These are phyloP conservation scores for Lodderomyces orthopsilosis DNA, from an alignment of 1,139 yeast species.

Conservation along the genomic window DNA sequence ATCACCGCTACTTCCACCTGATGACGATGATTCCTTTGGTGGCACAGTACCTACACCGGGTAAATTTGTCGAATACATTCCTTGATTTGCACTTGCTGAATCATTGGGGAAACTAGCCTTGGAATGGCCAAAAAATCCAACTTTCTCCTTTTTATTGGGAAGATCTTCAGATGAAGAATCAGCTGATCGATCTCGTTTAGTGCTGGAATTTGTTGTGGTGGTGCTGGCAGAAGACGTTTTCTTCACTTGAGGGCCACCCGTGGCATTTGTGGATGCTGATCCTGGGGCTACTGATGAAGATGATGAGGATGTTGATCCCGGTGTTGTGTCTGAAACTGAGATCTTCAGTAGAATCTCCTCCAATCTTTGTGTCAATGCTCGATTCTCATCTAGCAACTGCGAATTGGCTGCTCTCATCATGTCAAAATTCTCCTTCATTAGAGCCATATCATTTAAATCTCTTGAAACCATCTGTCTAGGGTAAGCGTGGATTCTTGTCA, in stretches of 20 bases:
- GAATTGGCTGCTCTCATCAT: constrained; percentile 13
- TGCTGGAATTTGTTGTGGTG: not conserved
- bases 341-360: constrained; percentile 9
- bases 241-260: not conserved
- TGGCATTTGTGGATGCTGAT: not conserved
- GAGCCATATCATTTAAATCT: not conserved
- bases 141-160: constrained; percentile 11
- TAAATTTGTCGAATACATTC: constrained; percentile 12
- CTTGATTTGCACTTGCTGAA: constrained; percentile 12
- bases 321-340: constrained; percentile 6
- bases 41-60: constrained; percentile 3
- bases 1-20: constrained; percentile 11
- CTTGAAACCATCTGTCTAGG: not conserved
- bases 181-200: constrained; percentile 10
- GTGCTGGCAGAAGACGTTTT: not conserved
- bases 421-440: constrained; percentile 10
- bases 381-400: constrained; percentile 12
- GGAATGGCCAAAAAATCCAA: constrained; percentile 12
- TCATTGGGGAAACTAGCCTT: constrained; percentile 12
- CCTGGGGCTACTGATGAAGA: constrained; percentile 2
- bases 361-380: constrained; percentile 9
- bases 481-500: not conserved
- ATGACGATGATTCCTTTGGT: constrained; percentile 9
- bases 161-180: constrained; percentile 13
- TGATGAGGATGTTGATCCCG: not conserved